Percentiles rank a stretch among this genome's conserved stretches.
phyloP scores from a whole-genome alignment of 2,329 filamentous ascomycete species.

The Didymella exigua region DNA sequence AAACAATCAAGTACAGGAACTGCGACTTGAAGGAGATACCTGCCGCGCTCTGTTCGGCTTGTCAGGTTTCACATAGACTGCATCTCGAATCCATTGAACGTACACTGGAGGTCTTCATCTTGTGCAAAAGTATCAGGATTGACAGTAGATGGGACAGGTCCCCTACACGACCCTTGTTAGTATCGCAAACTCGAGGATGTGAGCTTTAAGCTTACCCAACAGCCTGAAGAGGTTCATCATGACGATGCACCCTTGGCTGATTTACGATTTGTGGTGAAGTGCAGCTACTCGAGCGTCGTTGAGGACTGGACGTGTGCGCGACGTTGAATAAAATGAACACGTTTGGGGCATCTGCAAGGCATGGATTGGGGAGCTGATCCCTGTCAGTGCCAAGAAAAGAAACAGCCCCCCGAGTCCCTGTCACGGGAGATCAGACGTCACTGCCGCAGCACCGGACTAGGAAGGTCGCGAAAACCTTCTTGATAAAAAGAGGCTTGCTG shows the following conservation, averaged over 20 bases:
- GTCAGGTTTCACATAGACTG: background rate
- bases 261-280: constrained; percentile 22
- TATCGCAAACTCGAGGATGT: constrained; percentile 17
- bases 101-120: constrained; percentile 90
- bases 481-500: background rate
- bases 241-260: constrained; percentile 32
- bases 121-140: constrained; percentile 92
- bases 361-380: constrained; percentile 35
- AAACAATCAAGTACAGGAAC: constrained; percentile 91
- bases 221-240: constrained; percentile 74
- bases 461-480: background rate
- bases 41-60: constrained; percentile 71
- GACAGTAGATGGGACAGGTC: constrained; percentile 95
- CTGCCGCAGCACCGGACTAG: constrained; percentile 10
- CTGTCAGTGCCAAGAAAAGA: constrained; percentile 30
- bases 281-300: constrained; percentile 22
- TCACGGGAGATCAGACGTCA: constrained; percentile 26
- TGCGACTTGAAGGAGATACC: constrained; percentile 99
- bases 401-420: constrained; percentile 23
- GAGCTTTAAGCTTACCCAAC: constrained; percentile 58
- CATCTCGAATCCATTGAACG: constrained; percentile 35
- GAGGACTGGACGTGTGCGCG: constrained; percentile 14
- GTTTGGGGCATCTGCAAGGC: constrained; percentile 40
- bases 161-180: constrained; percentile 59
- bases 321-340: constrained; percentile 46